These are phyloP conservation scores for Dissophora ornata DNA, from an alignment of 192 early-diverging fungal genomes.

Conservation along the genomic window DNA sequence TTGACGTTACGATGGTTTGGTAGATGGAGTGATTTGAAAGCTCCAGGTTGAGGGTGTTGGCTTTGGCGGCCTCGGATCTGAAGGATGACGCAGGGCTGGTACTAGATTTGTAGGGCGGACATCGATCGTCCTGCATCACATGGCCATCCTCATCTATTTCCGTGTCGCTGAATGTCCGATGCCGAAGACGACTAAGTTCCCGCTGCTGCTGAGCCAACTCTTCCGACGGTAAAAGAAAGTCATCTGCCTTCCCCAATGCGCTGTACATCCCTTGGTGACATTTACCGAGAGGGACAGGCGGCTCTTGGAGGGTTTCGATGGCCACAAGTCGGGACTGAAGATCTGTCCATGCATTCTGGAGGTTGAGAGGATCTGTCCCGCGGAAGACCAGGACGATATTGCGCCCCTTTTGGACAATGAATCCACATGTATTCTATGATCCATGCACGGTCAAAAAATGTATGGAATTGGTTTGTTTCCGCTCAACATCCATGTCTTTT, in stretches of 20 bases:
- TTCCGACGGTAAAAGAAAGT: conserved; percentile 38
- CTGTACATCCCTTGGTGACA: conserved; percentile 66
- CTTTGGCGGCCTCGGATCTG: conserved; percentile 29
- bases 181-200: conserved; percentile 21
- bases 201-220: conserved; percentile 45
- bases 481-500: neutral
- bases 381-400: conserved; percentile 67
- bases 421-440: conserved; percentile 62
- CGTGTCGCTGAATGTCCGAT: conserved; percentile 19
- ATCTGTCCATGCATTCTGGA: conserved; percentile 67
- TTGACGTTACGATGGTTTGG: conserved; percentile 54
- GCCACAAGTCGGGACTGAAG: conserved; percentile 49
- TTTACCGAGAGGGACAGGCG: conserved; percentile 53
- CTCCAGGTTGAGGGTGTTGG: conserved; percentile 54
- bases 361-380: conserved; percentile 67
- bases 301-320: conserved; percentile 35
- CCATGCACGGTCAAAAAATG: neutral
- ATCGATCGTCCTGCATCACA: neutral
- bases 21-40: conserved; percentile 60
- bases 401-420: conserved; percentile 63
- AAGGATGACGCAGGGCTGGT: conserved; percentile 44
- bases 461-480: neutral
- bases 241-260: conserved; percentile 57
- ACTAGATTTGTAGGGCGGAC: no score
- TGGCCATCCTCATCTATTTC: conserved; percentile 17